Base-by-base conservation (phyloP, 139 green algal genomes). In the Chlorella sp. region DNA sequence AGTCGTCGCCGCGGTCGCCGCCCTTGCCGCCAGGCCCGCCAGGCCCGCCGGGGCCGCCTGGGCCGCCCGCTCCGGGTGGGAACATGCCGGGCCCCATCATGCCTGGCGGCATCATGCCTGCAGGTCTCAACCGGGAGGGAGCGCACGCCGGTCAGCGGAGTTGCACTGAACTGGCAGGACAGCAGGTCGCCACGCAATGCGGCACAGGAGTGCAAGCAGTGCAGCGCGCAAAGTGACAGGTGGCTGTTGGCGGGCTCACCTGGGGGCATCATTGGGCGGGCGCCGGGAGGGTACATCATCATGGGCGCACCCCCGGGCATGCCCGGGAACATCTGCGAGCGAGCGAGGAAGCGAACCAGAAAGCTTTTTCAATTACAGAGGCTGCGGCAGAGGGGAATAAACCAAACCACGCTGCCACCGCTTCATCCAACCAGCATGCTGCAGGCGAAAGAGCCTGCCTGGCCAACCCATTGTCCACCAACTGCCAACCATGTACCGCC, bases 1-100 rank as follows among this genome's bases (percentile, higher is more conserved):
- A 70, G 64, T 22, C 28, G 30, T 40, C 64, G 51, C 51, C 51
- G 51, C 51, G 51, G 51, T 60, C 51, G 51, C 51, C 51, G 51
- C 51, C 51, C 51, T 36, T 70, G 3, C 64, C 30, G 64, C 30
- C 64, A 70, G 64, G 64, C 64, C 64, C 34, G 62, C 62, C 62
- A 16, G 62, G 62, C 3, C 62, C 28, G 19, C 62, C 44, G n/a
- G 14, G 73, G 19, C 38, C 40, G 70, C 40, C 70, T n/a, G 38
- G 40, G n/a, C 44, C 30, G 43, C 43, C 73, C 1, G 28, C n/a
- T 11, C 54, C 36, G 8, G n/a, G 48, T 22, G 74, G 74, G 56
- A 60, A 60, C 60, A 64, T 64, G 30, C n/a, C 36, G 17, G 69
- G 69, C 40, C 69, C 69, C 69, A 76, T 76, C 44, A 60, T 79